These are phyloP conservation scores for Eimeria zaria DNA, from an alignment of 169 alveolate genomes.

Conservation along the genomic window DNA sequence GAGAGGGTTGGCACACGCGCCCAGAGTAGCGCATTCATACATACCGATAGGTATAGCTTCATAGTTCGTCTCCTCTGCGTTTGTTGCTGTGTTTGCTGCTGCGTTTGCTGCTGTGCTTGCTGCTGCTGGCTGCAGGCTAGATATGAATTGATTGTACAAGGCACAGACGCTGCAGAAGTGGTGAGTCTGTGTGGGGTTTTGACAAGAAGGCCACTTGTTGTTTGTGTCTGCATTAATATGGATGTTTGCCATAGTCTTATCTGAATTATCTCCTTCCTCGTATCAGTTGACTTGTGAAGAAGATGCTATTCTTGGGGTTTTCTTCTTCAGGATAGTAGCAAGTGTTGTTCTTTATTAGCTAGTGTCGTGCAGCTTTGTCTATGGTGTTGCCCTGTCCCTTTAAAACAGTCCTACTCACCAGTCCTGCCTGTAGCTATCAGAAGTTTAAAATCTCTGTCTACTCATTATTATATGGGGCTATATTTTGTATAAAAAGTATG, in stretches of 20 bases:
- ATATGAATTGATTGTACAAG: slow-evolving; percentile 67
- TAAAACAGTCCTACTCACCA: too few relatives aligned
- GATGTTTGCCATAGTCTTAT: neutral
- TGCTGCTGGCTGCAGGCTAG: slow-evolving; percentile 32
- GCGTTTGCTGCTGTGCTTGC: neutral
- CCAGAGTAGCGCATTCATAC: too few relatives aligned
- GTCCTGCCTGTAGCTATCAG: too few relatives aligned
- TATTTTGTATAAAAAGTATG: neutral
- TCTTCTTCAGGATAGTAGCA: neutral
- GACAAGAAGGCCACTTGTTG: neutral
- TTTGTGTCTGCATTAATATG: neutral
- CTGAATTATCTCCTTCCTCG: neutral
- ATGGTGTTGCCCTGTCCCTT: too few relatives aligned
- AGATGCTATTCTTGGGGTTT: neutral
- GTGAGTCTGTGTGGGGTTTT: neutral
- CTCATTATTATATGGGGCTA: neutral
- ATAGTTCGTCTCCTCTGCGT: too few relatives aligned
- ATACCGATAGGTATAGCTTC: too few relatives aligned
- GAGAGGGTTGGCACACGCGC: neutral
- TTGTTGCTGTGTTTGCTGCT: neutral
- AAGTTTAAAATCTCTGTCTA: neutral
- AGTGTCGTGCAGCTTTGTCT: neutral
- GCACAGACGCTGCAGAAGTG: slow-evolving; percentile 46
- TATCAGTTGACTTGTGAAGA: neutral
- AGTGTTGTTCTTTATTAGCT: neutral